Evolutionary conservation across 2,329 filamentous ascomycete species (phyloP), one percentile per base, ranked within the genome.

Genomic region (Metarhizium album): DNA sequence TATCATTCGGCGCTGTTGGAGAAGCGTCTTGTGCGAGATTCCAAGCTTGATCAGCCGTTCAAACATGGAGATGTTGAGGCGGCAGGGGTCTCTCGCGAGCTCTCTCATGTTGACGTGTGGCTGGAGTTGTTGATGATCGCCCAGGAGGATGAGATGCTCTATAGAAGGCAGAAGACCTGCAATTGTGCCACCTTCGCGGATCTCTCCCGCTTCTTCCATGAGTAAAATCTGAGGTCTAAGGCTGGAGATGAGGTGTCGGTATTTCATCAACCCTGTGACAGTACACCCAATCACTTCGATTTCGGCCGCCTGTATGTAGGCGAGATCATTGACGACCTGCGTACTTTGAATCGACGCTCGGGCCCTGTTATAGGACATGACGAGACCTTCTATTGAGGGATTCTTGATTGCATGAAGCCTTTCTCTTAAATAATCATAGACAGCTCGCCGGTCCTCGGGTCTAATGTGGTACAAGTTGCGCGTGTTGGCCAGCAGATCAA

Each of bases 151-250:
- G 0, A 81, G 65, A 50, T 80, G 77, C 45, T 80, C 69, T 2
- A 81, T 60, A 1, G 70, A 74, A 2, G 70, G 70, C n/a, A 53
- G 38, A 27, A 74, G 7, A 79, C 40, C 75, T 0, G 76, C 75
- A 1, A 71, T 65, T 37, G 80, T 74, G 47, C 75, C 78, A 6
- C 80, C 79, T 61, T 87, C 84, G 5, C 83, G 75, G 0, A 84
- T 86, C 62, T 94, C 87, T 0, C 87, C 88, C 0, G 86, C 85
- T 67, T 93, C 85, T 70, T 93, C 86, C 46, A 94, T 82, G 37
- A 94, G 68, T 14, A 91, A 73, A 3, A 87, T 73, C 23, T 73
- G 79, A 0, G 88, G 86, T 27, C 77, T 72, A 4, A 91, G 62
- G 2, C 79, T 78, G 1, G 82, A 73, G 22, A 94, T 71, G 2